Percentiles rank a stretch among this genome's conserved stretches.
These are phyloP conservation scores for Neospermospora avenae DNA, from an alignment of 2,329 filamentous ascomycete species.

Conservation along the genomic window DNA sequence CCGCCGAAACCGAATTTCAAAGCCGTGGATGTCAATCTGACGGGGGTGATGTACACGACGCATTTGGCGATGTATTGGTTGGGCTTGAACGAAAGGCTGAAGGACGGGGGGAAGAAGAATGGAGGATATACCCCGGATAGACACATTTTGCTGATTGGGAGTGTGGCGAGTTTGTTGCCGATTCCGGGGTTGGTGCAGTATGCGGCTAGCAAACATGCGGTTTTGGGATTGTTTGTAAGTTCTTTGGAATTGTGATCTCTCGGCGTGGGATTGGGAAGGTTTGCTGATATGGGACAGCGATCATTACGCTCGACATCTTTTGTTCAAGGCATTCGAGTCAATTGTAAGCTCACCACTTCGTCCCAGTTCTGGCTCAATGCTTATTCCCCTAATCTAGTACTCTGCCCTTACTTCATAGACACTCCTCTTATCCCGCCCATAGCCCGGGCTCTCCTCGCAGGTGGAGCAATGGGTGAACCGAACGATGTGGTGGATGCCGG, in stretches of 20 bases:
- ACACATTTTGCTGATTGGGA: slow-evolving; percentile 61
- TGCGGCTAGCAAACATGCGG: slow-evolving; percentile 60
- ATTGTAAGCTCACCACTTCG: slow-evolving; percentile 38
- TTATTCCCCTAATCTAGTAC: slow-evolving; percentile 39
- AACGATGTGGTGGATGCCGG: slow-evolving; percentile 62
- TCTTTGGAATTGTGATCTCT: too few relatives aligned
- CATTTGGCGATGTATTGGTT: slow-evolving; percentile 63
- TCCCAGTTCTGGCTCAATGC: neutral
- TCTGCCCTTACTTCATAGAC: slow-evolving; percentile 66
- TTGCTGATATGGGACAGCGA: slow-evolving; percentile 33
- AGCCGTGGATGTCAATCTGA: slow-evolving; percentile 60
- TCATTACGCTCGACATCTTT: slow-evolving; percentile 50
- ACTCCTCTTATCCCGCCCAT: slow-evolving; percentile 52
- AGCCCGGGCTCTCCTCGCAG: slow-evolving; percentile 53
- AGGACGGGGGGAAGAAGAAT: slow-evolving; percentile 25
- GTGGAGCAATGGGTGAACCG: slow-evolving; percentile 49
- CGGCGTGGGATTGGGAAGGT: slow-evolving; percentile 42
- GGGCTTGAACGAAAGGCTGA: slow-evolving; percentile 45
- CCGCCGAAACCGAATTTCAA: slow-evolving; percentile 49
- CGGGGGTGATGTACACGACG: slow-evolving; percentile 61
- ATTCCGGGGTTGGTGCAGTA: slow-evolving; percentile 49
- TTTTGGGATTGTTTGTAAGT: slow-evolving; percentile 46
- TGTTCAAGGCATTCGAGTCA: slow-evolving; percentile 54
- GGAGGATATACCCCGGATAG: slow-evolving; percentile 45
- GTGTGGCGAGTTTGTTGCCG: slow-evolving; percentile 52